These are phyloP conservation scores for Backusella sp. DNA, from an alignment of 192 early-diverging fungal species.

Conservation along the genomic window DNA sequence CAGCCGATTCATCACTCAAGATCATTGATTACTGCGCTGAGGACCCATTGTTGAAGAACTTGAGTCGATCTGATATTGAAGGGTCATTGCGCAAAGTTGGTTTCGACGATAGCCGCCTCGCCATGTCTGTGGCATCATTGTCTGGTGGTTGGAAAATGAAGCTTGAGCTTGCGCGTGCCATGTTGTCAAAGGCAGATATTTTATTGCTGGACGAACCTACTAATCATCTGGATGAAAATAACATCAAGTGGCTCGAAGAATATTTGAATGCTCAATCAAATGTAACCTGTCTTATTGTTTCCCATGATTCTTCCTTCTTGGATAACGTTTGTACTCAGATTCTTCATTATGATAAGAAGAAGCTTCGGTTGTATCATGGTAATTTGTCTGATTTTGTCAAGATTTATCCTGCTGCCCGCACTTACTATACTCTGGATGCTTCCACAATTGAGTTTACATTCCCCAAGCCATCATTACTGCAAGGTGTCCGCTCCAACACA, in stretches of 20 bases:
- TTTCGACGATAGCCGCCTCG: constrained; percentile 59
- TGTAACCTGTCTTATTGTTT: constrained; percentile 73
- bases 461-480: constrained; percentile 75
- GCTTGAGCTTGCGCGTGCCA: constrained; percentile 77
- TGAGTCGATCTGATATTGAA: constrained; percentile 43
- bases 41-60: constrained; percentile 50
- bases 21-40: constrained; percentile 61
- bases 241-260: constrained; percentile 76
- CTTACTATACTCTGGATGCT: constrained; percentile 73
- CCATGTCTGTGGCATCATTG: constrained; percentile 59
- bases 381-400: constrained; percentile 80
- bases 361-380: constrained; percentile 76
- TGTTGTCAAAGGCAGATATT: constrained; percentile 83
- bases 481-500: constrained; percentile 76
- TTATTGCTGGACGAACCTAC: constrained; percentile 94
- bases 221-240: constrained; percentile 81
- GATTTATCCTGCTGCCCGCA: constrained; percentile 66
- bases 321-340: constrained; percentile 82
- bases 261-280: constrained; percentile 65
- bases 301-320: constrained; percentile 82
- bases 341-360: constrained; percentile 73
- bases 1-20: constrained; percentile 58
- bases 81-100: constrained; percentile 53
- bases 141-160: constrained; percentile 92
- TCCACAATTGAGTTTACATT: constrained; percentile 68